Evolutionary conservation across 192 early-diverging fungal species (phyloP), one percentile per base, ranked within the genome.

Genomic region (Coemansia umbellata): DNA sequence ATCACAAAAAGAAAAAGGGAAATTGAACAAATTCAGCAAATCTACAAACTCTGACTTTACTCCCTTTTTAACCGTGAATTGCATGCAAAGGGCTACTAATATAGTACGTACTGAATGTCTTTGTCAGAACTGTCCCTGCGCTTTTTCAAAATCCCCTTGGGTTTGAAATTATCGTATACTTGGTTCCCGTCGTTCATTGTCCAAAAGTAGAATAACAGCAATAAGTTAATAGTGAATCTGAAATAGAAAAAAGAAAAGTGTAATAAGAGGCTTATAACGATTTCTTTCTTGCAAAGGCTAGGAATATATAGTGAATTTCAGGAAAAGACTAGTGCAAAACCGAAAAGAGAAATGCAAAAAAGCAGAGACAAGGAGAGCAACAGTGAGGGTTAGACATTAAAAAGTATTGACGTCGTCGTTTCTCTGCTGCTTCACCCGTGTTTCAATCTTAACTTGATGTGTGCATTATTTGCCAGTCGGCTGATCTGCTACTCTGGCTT

Each of bases 61-160:
- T 37, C 11, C 14, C 18, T 17, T 23, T 30, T 11, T 24, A 30
- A 27, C 18, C 19, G 45, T 19, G 7, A 37, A 30, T 10, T 31
- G 30, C 8, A 26, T 18, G 11, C 18, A 14, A 24, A 15, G 15
- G 19, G 23, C 15, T 14, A n/a, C 6, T 47, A 28, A n/a, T n/a
- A 35, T 1, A 14, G 13, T 32, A 61, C 75, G 56, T 71, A 78
- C 75, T 67, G 68, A 13, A 50, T 41, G 30, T 11, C 30, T 17
- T 63, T 61, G 30, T 67, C 66, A 26, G 54, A 37, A 14, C 52
- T 33, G 13, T 66, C 55, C 6, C 39, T 28, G 39, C 47, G 35
- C 48, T 59, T 63, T 50, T 78, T 78, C 19, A 78, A 55, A 58
- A 78, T 78, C 7, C 75, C 65, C 58, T 78, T 78, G 36, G 69